phyloP scores from a whole-genome alignment of 306 rosid species.

The Dalbergia cochinchinensis region DNA sequence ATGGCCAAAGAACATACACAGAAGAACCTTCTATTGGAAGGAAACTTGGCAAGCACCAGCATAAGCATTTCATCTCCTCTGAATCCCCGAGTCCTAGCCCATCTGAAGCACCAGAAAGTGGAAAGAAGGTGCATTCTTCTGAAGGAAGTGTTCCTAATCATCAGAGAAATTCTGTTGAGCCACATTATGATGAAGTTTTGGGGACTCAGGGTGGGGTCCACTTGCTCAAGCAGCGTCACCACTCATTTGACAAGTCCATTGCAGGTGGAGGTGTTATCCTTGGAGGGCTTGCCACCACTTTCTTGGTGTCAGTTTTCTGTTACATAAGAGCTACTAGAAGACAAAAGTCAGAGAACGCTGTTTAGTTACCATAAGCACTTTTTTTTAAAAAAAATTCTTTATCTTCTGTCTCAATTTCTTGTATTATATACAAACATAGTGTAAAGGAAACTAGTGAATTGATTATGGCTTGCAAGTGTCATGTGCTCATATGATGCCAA shows the following conservation, averaged over 20 bases:
- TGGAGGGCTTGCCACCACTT: slow-evolving; percentile 87
- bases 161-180: slow-evolving; percentile 38
- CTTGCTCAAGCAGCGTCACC: slow-evolving; percentile 51
- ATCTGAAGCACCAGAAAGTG: slow-evolving; percentile 41
- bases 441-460: slow-evolving; percentile 44
- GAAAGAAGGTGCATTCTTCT: slow-evolving; percentile 19
- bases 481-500: neutral
- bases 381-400: neutral
- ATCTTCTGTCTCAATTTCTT: slow-evolving; percentile 13
- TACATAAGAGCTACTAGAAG: slow-evolving; percentile 82
- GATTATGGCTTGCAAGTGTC: neutral
- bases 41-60: slow-evolving; percentile 68
- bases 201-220: slow-evolving; percentile 36
- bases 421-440: slow-evolving; percentile 8
- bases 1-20: slow-evolving; percentile 2
- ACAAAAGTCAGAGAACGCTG: slow-evolving; percentile 44
- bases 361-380: neutral
- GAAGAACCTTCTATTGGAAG: slow-evolving; percentile 47
- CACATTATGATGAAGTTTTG: slow-evolving; percentile 30
- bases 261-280: slow-evolving; percentile 87
- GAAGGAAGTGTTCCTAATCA: slow-evolving; percentile 46
- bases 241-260: slow-evolving; percentile 67
- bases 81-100: slow-evolving; percentile 49
- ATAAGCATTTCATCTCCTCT: slow-evolving; percentile 16
- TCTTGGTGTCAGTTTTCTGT: slow-evolving; percentile 71